A percentile compares a stretch with the other conserved stretches of the same genome.
Conservation (phyloP, 768 basidiomycete species). For the Leccinum pellstonianum region DNA sequence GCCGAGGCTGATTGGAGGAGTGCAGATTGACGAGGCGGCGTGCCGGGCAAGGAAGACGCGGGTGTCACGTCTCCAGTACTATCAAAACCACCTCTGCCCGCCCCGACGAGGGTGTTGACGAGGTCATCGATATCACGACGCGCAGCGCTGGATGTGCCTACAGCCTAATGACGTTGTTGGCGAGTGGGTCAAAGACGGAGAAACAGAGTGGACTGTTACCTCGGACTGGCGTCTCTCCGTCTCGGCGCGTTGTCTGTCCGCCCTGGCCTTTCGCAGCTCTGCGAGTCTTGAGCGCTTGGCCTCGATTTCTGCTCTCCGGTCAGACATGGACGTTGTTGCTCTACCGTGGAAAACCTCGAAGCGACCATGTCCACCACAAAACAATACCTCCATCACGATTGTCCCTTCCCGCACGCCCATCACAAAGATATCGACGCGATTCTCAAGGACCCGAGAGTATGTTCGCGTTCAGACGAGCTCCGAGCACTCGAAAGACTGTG, state of each 20-base stretch:
- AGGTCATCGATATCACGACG: conserved; percentile 71
- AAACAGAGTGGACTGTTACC: conserved; percentile 14
- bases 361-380: neutral
- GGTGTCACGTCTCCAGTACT: conserved; percentile 65
- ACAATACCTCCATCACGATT: conserved; percentile 14
- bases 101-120: conserved; percentile 54
- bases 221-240: conserved; percentile 36
- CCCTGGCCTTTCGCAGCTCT: conserved; percentile 76
- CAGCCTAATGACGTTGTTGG: conserved; percentile 27
- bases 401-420: conserved; percentile 17
- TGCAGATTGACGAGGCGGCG: conserved; percentile 49
- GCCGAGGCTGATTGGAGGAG: conserved; percentile 38
- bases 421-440: conserved; percentile 50
- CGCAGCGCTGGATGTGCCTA: conserved; percentile 40
- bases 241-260: conserved; percentile 61
- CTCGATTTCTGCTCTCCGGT: conserved; percentile 84
- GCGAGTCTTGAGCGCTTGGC: conserved; percentile 87
- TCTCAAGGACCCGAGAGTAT: conserved; percentile 59
- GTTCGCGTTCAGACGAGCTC: conserved; percentile 43
- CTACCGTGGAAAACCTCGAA: conserved; percentile 13
- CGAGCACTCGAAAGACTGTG: conserved; percentile 65
- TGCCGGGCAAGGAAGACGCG: conserved; percentile 67
- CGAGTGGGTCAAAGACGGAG: neutral
- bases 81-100: conserved; percentile 47
- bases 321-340: conserved; percentile 43